phyloP scores from a whole-genome alignment of 2,329 filamentous ascomycete species.

The Colletotrichum gigasporum region DNA sequence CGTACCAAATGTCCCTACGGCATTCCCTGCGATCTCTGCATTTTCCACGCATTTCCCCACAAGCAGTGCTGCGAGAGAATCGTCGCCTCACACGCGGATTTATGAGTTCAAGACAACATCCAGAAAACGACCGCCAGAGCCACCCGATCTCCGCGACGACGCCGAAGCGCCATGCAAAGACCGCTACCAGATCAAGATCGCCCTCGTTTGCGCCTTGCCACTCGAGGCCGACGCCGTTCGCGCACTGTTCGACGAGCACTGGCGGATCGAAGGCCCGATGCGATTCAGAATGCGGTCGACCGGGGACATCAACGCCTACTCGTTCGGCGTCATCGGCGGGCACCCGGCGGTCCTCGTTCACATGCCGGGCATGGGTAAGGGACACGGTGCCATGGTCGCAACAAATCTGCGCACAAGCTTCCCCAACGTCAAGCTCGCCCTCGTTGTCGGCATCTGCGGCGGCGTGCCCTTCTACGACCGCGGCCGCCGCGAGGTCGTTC shows the following conservation, averaged over 20 bases:
- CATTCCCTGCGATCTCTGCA: too few relatives aligned
- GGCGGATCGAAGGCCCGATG: too few relatives aligned
- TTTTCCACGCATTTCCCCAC: too few relatives aligned
- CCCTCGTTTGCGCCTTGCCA: conserved; percentile 40
- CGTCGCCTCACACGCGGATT: too few relatives aligned
- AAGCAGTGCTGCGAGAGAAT: too few relatives aligned
- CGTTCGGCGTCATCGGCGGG: conserved; percentile 38
- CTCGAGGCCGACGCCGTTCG: conserved; percentile 37
- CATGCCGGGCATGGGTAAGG: conserved; percentile 41
- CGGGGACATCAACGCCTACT: conserved; percentile 41
- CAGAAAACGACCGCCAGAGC: too few relatives aligned
- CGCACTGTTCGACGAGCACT: conserved; percentile 39
- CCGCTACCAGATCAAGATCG: conserved; percentile 33
- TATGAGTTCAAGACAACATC: too few relatives aligned
- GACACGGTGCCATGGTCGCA: conserved; percentile 35
- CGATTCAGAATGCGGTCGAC: conserved; percentile 13
- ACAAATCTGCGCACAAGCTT: conserved; percentile 45
- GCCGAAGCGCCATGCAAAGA: too few relatives aligned
- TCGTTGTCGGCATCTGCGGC: conserved; percentile 53
- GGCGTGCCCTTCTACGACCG: conserved; percentile 39
- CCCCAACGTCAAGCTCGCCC: conserved; percentile 40
- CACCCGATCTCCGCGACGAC: too few relatives aligned
- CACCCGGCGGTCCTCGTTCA: conserved; percentile 38
- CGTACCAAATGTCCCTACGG: too few relatives aligned
- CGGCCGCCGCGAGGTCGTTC: conserved; percentile 27